Evolutionary conservation across 2,329 filamentous ascomycete species (phyloP).

Genomic region (Pseudogymnoascus pannorum): DNA sequence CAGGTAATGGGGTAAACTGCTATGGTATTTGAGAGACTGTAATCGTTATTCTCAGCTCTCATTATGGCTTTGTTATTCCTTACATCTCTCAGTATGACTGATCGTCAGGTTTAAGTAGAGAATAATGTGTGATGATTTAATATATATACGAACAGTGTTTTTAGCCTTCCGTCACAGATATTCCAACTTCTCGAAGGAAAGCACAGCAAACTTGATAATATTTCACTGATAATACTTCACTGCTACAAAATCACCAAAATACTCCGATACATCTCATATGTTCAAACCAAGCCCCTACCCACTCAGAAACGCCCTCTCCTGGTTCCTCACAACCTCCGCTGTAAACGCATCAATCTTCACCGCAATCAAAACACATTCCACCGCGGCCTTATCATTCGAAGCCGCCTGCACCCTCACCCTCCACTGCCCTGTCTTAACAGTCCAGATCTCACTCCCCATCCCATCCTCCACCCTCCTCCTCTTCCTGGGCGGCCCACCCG

Average conservation of each 20-base stretch:
- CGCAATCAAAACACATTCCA: constrained; percentile 66
- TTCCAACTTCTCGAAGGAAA: not conserved
- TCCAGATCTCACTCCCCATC: constrained; percentile 40
- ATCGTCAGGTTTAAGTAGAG: not conserved
- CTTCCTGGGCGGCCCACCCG: constrained; percentile 16
- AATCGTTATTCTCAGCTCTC: not conserved
- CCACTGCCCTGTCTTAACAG: constrained; percentile 64
- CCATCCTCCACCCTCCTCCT: constrained; percentile 15
- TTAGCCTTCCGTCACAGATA: not conserved
- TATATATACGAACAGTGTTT: not conserved
- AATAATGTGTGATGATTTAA: not conserved
- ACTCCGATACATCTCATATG: not conserved
- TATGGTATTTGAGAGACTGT: not conserved
- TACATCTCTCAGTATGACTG: not conserved
- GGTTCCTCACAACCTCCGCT: constrained; percentile 60
- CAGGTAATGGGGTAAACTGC: too few relatives aligned
- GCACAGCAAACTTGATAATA: not conserved
- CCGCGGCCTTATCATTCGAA: constrained; percentile 40
- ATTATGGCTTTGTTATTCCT: not conserved
- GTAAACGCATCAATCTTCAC: constrained; percentile 70
- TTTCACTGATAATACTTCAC: too few relatives aligned
- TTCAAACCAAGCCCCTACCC: not conserved
- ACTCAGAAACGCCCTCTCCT: constrained; percentile 53
- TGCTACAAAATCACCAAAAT: not conserved
- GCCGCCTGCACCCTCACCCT: constrained; percentile 55